Conservation (phyloP, 768 basidiomycete species). For the Pleurotus tuber-regium region DNA sequence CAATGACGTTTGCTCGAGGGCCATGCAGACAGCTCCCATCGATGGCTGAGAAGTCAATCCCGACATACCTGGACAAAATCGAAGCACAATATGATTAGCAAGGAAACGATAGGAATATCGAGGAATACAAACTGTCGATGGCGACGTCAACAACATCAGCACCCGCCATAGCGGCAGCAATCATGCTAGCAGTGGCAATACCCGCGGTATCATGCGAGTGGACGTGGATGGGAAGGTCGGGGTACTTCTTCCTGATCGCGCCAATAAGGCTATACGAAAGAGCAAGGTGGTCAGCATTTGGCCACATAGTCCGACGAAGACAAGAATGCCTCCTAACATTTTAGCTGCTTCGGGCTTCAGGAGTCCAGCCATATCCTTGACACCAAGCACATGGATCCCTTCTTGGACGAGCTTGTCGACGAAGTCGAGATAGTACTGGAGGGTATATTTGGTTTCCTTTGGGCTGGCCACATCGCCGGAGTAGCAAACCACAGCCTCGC, state of each 20-base stretch:
- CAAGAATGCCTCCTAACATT: conserved; percentile 48
- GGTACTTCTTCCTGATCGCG: conserved; percentile 93
- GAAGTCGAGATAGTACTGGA: conserved; percentile 97
- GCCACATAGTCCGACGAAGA: background rate
- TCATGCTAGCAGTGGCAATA: conserved; percentile 96
- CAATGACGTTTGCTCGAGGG: conserved; percentile 89
- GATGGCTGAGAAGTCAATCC: conserved; percentile 98
- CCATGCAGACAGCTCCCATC: conserved; percentile 96
- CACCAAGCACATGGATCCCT: conserved; percentile 94
- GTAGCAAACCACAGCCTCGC: conserved; percentile 97
- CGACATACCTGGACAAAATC: conserved; percentile 75
- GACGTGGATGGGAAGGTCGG: conserved; percentile 97
- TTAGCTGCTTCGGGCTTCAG: conserved; percentile 94
- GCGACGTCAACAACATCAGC: conserved; percentile 98
- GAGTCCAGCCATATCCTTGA: conserved; percentile 99
- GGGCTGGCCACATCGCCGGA: conserved; percentile 95
- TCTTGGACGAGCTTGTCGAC: conserved; percentile 89
- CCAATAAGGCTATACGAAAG: conserved; percentile 69
- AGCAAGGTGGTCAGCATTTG: conserved; percentile 4
- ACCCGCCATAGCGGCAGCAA: conserved; percentile 94
- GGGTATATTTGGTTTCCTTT: conserved; percentile 95
- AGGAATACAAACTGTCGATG: conserved; percentile 78
- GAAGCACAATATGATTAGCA: conserved; percentile 18
- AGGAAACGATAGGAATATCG: background rate
- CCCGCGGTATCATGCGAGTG: conserved; percentile 99